A percentile compares a stretch with the other conserved stretches of the same genome.
These are phyloP conservation scores for Nidula niveotomentosa DNA, from an alignment of 1,284 basidiomycete species.

Conservation along the genomic window DNA sequence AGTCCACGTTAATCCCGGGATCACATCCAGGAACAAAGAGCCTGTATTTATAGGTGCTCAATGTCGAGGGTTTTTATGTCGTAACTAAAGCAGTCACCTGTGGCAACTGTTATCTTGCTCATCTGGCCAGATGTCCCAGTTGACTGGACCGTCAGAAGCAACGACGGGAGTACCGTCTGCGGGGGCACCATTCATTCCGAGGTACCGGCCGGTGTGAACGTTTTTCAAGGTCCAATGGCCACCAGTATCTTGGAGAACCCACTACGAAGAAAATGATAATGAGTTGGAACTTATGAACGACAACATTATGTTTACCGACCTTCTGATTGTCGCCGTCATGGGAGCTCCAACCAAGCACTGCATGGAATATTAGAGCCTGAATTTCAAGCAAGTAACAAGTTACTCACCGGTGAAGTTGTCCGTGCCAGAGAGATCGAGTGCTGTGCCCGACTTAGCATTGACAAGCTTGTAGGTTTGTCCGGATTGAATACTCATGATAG, in stretches of 20 bases:
- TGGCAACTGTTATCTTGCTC: slow-evolving; percentile 5
- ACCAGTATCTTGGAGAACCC: slow-evolving; percentile 9
- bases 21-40: neutral
- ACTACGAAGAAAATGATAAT: slow-evolving; percentile 10
- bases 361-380: neutral
- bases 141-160: slow-evolving; percentile 9
- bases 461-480: slow-evolving; percentile 17
- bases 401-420: slow-evolving; percentile 7
- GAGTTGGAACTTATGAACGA: neutral
- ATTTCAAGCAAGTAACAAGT: neutral
- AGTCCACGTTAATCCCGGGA: neutral
- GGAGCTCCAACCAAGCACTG: neutral
- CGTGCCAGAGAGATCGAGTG: slow-evolving; percentile 19
- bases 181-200: slow-evolving; percentile 9
- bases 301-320: neutral
- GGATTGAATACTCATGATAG: no score
- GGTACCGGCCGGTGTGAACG: slow-evolving; percentile 12
- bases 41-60: neutral
- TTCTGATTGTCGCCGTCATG: neutral
- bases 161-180: slow-evolving; percentile 9
- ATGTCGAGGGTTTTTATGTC: neutral
- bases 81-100: slow-evolving; percentile 10
- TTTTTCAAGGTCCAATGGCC: slow-evolving; percentile 18
- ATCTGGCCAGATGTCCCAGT: slow-evolving; percentile 20
- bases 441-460: slow-evolving; percentile 19